phyloP scores from a whole-genome alignment of 2,329 filamentous ascomycete species.

The Diaporthe aspalathi region DNA sequence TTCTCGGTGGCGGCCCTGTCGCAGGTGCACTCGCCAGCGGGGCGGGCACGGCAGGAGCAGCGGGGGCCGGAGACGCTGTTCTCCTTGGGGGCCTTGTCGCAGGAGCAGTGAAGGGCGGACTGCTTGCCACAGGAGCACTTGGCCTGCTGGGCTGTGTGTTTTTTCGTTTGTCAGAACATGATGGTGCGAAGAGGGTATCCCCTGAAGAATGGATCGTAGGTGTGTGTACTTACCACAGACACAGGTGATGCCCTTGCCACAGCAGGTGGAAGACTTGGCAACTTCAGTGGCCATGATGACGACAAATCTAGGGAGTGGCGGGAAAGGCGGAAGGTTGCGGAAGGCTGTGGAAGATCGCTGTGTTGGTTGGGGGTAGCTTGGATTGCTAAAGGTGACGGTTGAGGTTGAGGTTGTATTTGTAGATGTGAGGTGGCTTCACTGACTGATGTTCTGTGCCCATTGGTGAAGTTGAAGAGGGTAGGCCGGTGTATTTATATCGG shows the following conservation, averaged over 20 bases:
- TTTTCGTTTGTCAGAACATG: slow-evolving; percentile 7
- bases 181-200: background rate
- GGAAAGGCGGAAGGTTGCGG: background rate
- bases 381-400: background rate
- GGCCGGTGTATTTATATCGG: slow-evolving; percentile 35
- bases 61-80: slow-evolving; percentile 78
- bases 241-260: slow-evolving; percentile 65
- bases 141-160: slow-evolving; percentile 66
- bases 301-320: slow-evolving; percentile 10
- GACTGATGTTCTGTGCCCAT: too few relatives aligned
- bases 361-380: background rate
- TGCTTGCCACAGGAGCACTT: slow-evolving; percentile 92
- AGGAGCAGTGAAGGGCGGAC: slow-evolving; percentile 86
- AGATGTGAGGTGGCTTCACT: background rate
- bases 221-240: slow-evolving; percentile 64
- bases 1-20: slow-evolving; percentile 80
- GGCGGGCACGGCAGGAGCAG: slow-evolving; percentile 86
- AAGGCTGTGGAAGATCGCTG: background rate
- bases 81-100: slow-evolving; percentile 80
- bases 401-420: background rate
- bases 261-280: slow-evolving; percentile 62
- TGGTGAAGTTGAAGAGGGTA: background rate
- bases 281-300: slow-evolving; percentile 49
- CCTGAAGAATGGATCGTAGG: background rate
- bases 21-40: slow-evolving; percentile 85